A percentile compares a stretch with the other conserved stretches of the same genome.
Conservation (phyloP, 2,329 filamentous ascomycete genomes). For the Ambrosiella cleistominuta region DNA sequence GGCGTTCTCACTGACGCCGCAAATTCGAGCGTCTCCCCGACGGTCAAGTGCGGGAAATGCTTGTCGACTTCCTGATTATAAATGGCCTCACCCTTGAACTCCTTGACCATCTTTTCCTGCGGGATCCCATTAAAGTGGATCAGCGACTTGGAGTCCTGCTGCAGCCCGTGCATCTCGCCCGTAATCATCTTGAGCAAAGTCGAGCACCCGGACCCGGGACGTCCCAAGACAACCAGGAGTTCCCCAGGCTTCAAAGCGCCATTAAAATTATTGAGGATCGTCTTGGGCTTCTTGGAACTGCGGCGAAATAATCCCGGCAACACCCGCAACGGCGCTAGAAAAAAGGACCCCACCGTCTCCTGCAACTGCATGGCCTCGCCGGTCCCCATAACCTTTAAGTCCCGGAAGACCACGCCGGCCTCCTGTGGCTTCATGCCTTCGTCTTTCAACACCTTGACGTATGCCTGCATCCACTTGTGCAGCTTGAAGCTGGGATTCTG, state of each 20-base stretch:
- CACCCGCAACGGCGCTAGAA: conserved; percentile 39
- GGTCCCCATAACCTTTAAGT: conserved; percentile 49
- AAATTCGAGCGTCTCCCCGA: conserved; percentile 57
- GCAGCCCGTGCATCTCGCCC: conserved; percentile 41
- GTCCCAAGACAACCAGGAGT: conserved; percentile 50
- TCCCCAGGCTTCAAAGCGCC: conserved; percentile 47
- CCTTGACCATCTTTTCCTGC: conserved; percentile 33
- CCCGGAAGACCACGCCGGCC: conserved; percentile 45
- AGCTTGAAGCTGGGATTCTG: conserved; percentile 24
- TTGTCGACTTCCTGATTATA: conserved; percentile 64
- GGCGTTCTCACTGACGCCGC: conserved; percentile 53
- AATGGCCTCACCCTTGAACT: conserved; percentile 48
- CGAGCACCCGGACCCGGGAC: conserved; percentile 46
- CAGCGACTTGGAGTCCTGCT: conserved; percentile 29
- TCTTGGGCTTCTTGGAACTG: conserved; percentile 27
- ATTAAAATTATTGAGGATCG: conserved; percentile 47
- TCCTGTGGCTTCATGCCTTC: conserved; percentile 35
- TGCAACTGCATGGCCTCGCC: conserved; percentile 52
- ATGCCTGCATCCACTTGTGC: conserved; percentile 24
- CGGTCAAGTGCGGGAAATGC: conserved; percentile 62
- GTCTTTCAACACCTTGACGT: conserved; percentile 28
- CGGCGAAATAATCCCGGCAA: conserved; percentile 16
- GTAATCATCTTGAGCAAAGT: conserved; percentile 45
- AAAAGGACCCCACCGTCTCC: conserved; percentile 42
- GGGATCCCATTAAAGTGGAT: conserved; percentile 49